A percentile compares a stretch with the other conserved stretches of the same genome.
phyloP scores from a whole-genome alignment of 2,329 filamentous ascomycete species.

The Hypoxylon rubiginosum region DNA sequence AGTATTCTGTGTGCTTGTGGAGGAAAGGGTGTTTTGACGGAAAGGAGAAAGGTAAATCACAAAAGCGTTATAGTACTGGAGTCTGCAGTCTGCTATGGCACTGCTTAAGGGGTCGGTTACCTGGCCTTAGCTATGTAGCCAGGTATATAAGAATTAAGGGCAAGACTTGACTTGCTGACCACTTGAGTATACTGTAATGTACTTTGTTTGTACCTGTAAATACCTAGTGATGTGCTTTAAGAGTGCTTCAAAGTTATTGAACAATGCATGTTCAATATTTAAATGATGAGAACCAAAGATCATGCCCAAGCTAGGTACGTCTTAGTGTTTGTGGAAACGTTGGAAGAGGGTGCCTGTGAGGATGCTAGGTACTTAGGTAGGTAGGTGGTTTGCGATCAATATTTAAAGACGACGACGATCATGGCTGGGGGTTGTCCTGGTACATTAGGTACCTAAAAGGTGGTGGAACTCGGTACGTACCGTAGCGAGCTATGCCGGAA shows the following conservation, averaged over 20 bases:
- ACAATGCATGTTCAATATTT: too few species aligned
- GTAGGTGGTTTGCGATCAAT: too few species aligned
- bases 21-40: not conserved
- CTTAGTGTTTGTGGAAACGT: too few species aligned
- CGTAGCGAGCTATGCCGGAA: constrained; percentile 32
- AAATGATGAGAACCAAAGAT: too few species aligned
- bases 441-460: not conserved
- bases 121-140: not conserved
- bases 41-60: not conserved
- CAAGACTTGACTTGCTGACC: not conserved
- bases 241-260: too few species aligned
- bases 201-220: too few species aligned
- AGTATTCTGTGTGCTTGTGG: not conserved
- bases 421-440: too few species aligned
- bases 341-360: not conserved
- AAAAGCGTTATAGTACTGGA: not conserved
- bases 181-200: not conserved
- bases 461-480: constrained; percentile 15
- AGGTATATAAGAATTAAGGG: not conserved
- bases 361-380: too few species aligned
- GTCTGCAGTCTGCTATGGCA: not conserved
- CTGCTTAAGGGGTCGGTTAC: not conserved
- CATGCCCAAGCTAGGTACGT: too few species aligned
- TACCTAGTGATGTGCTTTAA: too few species aligned
- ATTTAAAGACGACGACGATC: too few species aligned